Evolutionary conservation across 176 grass and related monocot genomes (phyloP), one percentile per base, ranked within the genome.

Genomic region (Chloris gayana): DNA sequence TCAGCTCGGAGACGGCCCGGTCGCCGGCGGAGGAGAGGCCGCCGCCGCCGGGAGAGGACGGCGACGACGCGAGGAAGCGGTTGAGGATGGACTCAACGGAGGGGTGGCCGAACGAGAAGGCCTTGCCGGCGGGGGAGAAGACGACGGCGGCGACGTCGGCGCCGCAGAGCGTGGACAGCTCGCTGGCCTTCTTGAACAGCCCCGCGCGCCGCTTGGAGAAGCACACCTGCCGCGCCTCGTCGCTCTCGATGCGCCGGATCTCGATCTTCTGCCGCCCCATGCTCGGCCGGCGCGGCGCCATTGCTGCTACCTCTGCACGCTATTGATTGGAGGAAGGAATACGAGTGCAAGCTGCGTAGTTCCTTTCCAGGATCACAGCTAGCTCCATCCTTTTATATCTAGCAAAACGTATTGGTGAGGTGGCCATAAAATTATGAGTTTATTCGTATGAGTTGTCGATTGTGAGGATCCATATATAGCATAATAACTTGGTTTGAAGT

Each of bases 131-230:
- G 19, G 87, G 87, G 2, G 88, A 91, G 49, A 82, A 62, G 33
- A 87, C 85, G 8, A 87, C 39, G 42, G 69, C 33, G 25, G 89
- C 85, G 0, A 91, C 80, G 3, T 91, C 66, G 14, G 81, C 89
- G 74, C 89, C 85, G 41, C 89, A 91, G 26, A 91, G 77, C 31
- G 79, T 81, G 31, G 89, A 72, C 3, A 91, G 75, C 54, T 91
- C 85, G 49, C 80, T 84, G 1, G 85, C 89, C 70, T 91, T 91
- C 61, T 83, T 91, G 89, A 91, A 91, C 4, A 87, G 80, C 25
- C 89, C 80, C 3, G 72, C 85, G 26, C 88, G 74, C 0, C 84
- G 88, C 67, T 91, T 91, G 31, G 84, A 87, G 80, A 91, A 91
- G 71, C 85, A 87, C 67, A 91, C 89, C 62, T 91, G 85, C 12